Base-by-base conservation (phyloP, 164 flowering plant species). In the Chloranthus sessilifolius region DNA sequence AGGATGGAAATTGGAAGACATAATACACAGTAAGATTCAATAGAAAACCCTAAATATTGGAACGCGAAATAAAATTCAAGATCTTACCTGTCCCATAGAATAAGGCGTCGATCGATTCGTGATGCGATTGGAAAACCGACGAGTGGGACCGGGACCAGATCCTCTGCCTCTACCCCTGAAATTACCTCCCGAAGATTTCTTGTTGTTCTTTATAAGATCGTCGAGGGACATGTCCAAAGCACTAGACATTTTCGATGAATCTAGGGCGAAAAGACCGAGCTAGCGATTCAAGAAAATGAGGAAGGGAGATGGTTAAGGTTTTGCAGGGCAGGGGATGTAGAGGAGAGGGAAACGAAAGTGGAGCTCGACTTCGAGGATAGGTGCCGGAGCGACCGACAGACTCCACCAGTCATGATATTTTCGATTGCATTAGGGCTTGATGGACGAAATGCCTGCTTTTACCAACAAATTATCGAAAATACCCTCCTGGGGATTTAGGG, bases 151-250 rank as follows among this genome's bases (percentile, higher is more conserved):
- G 16, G 85, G 62, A 26, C 50, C 34, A 1, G 50, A 28, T 16
- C 81, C 78, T 1, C 80, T 63, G 28, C 75, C 80, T 3, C 86
- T 39, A 10, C 71, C 66, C 27, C 67, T 41, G 5, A 56, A 52
- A 16, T 58, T 47, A 7, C 49, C 40, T 15, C 69, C 75, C 21
- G 79, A 76, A 42, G 92, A 66, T 44, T 69, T 78, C 47, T 76
- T 83, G 78, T 74, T 89, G 63, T 11, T 77, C 71, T 85, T 86
- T 59, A 89, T 89, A 43, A 89, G 61, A 52, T 89, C 97, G 54
- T 89, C 97, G 7, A 89, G 74, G 5, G 89, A 69, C 89, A 85
- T 80, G 52, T 85, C 88, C 28, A 86, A 60, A 28, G 81, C 76
- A 38, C 64, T 73, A 0, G 88, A 66, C 91, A 83, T 83, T 16